phyloP scores from a whole-genome alignment of 192 early-diverging fungal genomes.

The Coemansia erecta region DNA sequence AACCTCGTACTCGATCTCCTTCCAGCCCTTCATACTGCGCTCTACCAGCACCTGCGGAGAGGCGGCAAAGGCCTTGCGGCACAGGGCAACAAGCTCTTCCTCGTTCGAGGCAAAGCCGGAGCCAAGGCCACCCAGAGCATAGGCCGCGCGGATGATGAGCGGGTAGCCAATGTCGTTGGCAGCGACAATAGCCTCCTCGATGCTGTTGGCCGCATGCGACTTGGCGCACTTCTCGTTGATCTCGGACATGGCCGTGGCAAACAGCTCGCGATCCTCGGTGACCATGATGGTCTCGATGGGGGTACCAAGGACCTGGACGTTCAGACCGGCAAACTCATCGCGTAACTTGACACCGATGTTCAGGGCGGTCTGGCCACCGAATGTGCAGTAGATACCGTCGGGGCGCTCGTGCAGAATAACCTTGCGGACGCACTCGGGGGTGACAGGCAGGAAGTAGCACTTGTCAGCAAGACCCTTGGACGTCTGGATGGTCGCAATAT shows the following conservation, averaged over 20 bases:
- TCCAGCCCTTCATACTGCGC: conserved; percentile 99
- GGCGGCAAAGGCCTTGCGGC: conserved; percentile 83
- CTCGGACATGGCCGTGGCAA: conserved; percentile 79
- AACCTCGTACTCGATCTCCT: conserved; percentile 79
- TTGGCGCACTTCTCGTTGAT: conserved; percentile 92
- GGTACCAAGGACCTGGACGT: conserved; percentile 93
- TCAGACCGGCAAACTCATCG: conserved; percentile 82
- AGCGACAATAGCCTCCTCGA: conserved; percentile 84
- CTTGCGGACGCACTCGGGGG: conserved; percentile 91
- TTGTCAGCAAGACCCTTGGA: conserved; percentile 95
- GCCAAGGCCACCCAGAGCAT: conserved; percentile 93
- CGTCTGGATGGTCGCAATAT: conserved; percentile 99
- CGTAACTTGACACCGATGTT: conserved; percentile 90
- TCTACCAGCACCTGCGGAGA: conserved; percentile 95
- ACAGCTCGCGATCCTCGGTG: conserved; percentile 96
- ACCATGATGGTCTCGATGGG: conserved; percentile 93
- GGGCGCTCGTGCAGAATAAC: conserved; percentile 94
- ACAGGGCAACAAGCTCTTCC: conserved; percentile 74
- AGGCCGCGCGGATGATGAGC: conserved; percentile 94
- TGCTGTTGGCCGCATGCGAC: conserved; percentile 73
- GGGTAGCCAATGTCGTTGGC: conserved; percentile 91
- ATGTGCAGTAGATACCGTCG: conserved; percentile 98
- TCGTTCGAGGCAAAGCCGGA: conserved; percentile 96
- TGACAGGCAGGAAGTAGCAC: conserved; percentile 97
- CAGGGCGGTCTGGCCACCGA: conserved; percentile 98